Base-by-base conservation (phyloP, 345 rosid genomes). In the Hirschfeldia incana region DNA sequence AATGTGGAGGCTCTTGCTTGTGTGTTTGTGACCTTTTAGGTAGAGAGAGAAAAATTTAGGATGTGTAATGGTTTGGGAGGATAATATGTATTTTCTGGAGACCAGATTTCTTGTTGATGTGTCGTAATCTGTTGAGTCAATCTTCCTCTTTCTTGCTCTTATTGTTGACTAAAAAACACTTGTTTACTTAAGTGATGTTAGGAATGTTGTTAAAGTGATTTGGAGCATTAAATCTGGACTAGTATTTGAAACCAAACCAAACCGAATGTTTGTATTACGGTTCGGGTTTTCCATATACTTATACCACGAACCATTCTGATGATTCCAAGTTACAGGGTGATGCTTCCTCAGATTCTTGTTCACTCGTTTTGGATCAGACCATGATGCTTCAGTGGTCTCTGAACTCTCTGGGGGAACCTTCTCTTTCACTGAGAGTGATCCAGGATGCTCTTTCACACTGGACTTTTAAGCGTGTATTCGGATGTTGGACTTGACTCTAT, bases 301-400 rank as follows among this genome's bases (percentile, higher is more conserved):
- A 21, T 21, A 21, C 21, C 21, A 21, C 21, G 21, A 21, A 21
- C 21, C 21, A 21, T 21, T 21, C 42, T 36, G 42, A 36, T 36
- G 42, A 36, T 36, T 9, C 42, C 87, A 42, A 89, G 87, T 80
- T 87, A 90, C 75, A 84, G 30, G 39, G 57, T 84, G 63, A 87
- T 88, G 30, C 85, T 88, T 13, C 97, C 98, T 81, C 95, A 85
- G 68, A 85, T 87, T 70, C 91, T 97, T 0, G 90, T 94, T 46
- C 98, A 91, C 76, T 51, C 92, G 98, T 64, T 91, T 93, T 72
- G 98, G 98, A 59, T 83, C 87, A 1, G 97, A 94, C 75, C 97
- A 90, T 68, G 97, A 36, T 85, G 90, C 98, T 65, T 88, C 91
- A 8, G 84, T 86, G 10, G 84, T 94, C 64, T 90, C 97, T 33